phyloP scores from a whole-genome alignment of 2,329 filamentous ascomycete species.

The Venturia carpophila region DNA sequence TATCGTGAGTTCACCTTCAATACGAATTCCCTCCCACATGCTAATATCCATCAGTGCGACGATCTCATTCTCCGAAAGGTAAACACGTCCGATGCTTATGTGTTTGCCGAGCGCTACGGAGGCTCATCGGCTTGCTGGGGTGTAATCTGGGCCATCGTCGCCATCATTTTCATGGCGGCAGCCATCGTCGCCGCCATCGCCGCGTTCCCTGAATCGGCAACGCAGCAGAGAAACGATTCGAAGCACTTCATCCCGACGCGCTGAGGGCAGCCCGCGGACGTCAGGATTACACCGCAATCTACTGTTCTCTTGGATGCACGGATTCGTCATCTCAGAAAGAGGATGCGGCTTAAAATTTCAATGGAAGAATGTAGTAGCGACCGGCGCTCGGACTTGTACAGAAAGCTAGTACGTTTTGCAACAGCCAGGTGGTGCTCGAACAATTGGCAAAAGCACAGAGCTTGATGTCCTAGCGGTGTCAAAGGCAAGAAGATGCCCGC shows the following conservation, averaged over 20 bases:
- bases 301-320: too few species aligned
- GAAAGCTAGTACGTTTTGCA: too few species aligned
- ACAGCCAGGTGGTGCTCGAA: too few species aligned
- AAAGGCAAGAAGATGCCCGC: too few species aligned
- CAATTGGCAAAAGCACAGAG: too few species aligned
- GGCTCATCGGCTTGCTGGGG: constrained; percentile 78
- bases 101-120: constrained; percentile 70
- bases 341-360: neutral
- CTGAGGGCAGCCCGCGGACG: neutral
- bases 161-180: constrained; percentile 60
- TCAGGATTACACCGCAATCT: neutral
- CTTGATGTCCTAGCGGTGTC: too few species aligned
- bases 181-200: constrained; percentile 71
- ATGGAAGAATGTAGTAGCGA: neutral
- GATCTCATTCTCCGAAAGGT: constrained; percentile 74
- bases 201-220: constrained; percentile 63
- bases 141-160: constrained; percentile 68
- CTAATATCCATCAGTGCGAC: constrained; percentile 48
- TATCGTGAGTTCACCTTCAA: constrained; percentile 42
- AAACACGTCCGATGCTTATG: constrained; percentile 69
- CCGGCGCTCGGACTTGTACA: too few species aligned
- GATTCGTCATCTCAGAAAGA: neutral
- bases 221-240: constrained; percentile 61
- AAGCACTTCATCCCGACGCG: constrained; percentile 54
- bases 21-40: neutral